Base-by-base conservation (phyloP, 768 basidiomycete species). In the Auriscalpium microsporum region DNA sequence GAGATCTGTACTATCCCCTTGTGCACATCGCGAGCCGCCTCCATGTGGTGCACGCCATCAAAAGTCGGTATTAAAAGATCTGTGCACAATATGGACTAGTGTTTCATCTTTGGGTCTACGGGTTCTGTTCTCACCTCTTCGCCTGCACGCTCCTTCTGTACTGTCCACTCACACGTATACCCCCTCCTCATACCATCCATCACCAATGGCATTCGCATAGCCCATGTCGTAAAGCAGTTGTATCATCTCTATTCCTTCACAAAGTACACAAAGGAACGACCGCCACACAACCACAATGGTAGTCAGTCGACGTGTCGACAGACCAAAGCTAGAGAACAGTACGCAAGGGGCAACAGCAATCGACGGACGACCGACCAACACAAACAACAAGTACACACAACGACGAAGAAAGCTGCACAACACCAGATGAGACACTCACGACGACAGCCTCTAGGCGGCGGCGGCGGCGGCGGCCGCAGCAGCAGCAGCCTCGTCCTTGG, bases 1-100 rank as follows among this genome's bases (percentile, higher is more conserved):
- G 74, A 42, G 84, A 86, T 62, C 71, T 87, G 11, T 87, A 87
- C 60, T 75, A 81, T 53, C 80, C 83, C 2, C 67, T 77, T 13
- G 75, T 76, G 57, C 70, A 73, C 33, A 72, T 77, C 19, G 81
- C 78, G 11, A 69, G 74, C 46, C 77, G 75, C 37, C 68, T 86
- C 40, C 79, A 86, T 62, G 78, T 87, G 47, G 80, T 79, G 2
- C 78, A 84, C 57, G 84, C 80, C 33, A 42, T 70, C 52, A 73
- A 73, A 62, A 67, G 68, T 50, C 56, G 67, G 51, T 62, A 52
- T 48, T 48, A 21, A 16, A 19, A 50, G 28, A 28, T 28, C 28
- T 28, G 28, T 28, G 5, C 28, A 28, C 5, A 28, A 28, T 28
- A 28, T 28, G 28, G 28, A 4, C 28, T 13, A 36, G 35, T 10